Evolutionary conservation across 208 protist species (phyloP), one percentile per base, ranked within the genome.

Genomic region (Leptomonas pyrrhocoris): DNA sequence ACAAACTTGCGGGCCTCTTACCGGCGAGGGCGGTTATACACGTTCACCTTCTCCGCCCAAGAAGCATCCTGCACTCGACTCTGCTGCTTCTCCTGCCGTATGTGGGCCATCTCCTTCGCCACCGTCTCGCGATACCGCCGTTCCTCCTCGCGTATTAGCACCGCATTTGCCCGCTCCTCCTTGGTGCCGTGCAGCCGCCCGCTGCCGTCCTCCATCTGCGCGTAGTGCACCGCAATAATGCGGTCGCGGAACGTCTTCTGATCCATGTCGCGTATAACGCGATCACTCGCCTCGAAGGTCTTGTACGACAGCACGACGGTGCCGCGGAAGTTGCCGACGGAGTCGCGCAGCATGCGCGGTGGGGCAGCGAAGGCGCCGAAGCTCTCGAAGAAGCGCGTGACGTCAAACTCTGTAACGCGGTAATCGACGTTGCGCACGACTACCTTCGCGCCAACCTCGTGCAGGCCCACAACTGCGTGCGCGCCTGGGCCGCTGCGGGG

Each of bases 391-490:
- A 93, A 94, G 16, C 74, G 68, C 1, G 82, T 89, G 18, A 96
- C 36, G 16, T 96, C 91, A 63, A 85, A 96, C 83, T 93, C 86
- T 12, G 88, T 92, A 18, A 81, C 77, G 36, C 64, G 73, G 48
- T 68, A 57, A 64, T 96, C 86, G 4, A 96, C 68, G 61, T 92
- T 92, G 58, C 86, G 86, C 36, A 96, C 81, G 3, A 90, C 59
- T 42, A 96, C 85, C 78, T 93, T 92, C 27, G 91, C 91, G 30
- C 91, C 91, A 25, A 96, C 85, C 70, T 96, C 91, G 75, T 96
- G 89, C 46, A 96, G 65, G 3, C 75, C 75, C 7, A 69, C 74
- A 45, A 70, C 80, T 57, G 72, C 68, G 46, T 65, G 60, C 31
- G 43, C 46, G n/a, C 18, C 31, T 12, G 60, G 30, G 23, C 73